Conservation (phyloP, 257 asterid species). For the Penstemon barbatus region DNA sequence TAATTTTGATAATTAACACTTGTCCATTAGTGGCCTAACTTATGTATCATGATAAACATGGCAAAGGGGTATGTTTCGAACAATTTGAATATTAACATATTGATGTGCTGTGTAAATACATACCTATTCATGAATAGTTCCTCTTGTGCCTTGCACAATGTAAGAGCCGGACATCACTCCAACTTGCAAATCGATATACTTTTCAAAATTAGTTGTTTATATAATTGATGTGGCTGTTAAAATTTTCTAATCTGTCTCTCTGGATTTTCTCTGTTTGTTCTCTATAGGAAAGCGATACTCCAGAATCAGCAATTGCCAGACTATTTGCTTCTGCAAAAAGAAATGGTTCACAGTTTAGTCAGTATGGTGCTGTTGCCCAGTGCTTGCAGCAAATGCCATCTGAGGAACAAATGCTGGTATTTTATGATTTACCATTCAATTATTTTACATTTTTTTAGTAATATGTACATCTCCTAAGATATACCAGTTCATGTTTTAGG, state of each 20-base stretch:
- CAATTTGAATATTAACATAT: neutral
- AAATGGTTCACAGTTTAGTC: constrained; percentile 47
- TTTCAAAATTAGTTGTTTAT: neutral
- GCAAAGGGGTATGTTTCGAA: neutral
- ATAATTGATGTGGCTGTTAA: too few relatives aligned
- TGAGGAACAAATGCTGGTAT: constrained; percentile 87
- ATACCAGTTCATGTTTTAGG: constrained; percentile 44
- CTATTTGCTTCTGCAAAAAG: constrained; percentile 77
- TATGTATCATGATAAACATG: too few relatives aligned
- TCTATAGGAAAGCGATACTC: constrained; percentile 75
- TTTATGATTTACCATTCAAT: constrained; percentile 18
- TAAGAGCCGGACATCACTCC: constrained; percentile 5
- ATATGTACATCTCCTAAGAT: constrained; percentile 6
- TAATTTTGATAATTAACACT: neutral
- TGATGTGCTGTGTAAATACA: neutral
- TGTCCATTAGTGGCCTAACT: neutral
- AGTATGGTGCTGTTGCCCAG: constrained; percentile 55
- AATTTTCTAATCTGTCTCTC: neutral
- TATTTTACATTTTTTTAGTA: neutral
- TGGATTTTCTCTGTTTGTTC: constrained; percentile 5
- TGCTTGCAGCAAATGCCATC: constrained; percentile 88
- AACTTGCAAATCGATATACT: neutral
- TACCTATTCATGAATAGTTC: neutral
- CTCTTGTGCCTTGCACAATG: neutral
- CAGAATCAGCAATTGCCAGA: constrained; percentile 85